These are phyloP conservation scores for Coemansia javaensis DNA, from an alignment of 192 early-diverging fungal species.

Conservation along the genomic window DNA sequence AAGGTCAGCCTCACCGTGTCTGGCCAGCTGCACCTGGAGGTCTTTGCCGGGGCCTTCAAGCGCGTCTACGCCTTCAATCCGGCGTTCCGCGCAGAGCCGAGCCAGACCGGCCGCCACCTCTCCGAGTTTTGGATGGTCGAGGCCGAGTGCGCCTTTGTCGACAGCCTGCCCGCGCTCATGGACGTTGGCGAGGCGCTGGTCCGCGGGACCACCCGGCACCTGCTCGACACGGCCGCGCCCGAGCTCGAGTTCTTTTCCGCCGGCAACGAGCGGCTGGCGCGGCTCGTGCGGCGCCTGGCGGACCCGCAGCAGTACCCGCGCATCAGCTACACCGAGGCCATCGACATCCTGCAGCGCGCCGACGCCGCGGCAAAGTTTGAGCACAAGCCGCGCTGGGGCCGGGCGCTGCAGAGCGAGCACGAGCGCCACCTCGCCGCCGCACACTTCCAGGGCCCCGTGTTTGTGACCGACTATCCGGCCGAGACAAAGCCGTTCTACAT, in stretches of 20 bases:
- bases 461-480: constrained; percentile 85
- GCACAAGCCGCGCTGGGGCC: constrained; percentile 69
- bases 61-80: constrained; percentile 80
- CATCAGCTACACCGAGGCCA: constrained; percentile 72
- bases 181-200: constrained; percentile 67
- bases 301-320: constrained; percentile 56
- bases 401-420: constrained; percentile 75
- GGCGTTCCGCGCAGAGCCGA: constrained; percentile 79
- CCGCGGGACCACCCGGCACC: constrained; percentile 51
- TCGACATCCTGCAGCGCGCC: constrained; percentile 59
- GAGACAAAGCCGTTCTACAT: constrained; percentile 87
- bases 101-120: constrained; percentile 74
- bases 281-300: constrained; percentile 27
- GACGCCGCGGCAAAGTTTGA: constrained; percentile 51
- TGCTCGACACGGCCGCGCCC: constrained; percentile 49
- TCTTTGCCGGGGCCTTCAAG: constrained; percentile 62
- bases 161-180: constrained; percentile 56
- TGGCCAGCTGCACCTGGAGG: constrained; percentile 81
- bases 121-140: constrained; percentile 96
- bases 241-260: constrained; percentile 56
- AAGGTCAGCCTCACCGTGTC: constrained; percentile 79
- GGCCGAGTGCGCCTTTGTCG: constrained; percentile 75
- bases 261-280: constrained; percentile 48
- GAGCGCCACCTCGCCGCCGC: constrained; percentile 72
- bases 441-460: constrained; percentile 66